phyloP scores from a whole-genome alignment of 75 land plant species.

The Picea sitchensis region DNA sequence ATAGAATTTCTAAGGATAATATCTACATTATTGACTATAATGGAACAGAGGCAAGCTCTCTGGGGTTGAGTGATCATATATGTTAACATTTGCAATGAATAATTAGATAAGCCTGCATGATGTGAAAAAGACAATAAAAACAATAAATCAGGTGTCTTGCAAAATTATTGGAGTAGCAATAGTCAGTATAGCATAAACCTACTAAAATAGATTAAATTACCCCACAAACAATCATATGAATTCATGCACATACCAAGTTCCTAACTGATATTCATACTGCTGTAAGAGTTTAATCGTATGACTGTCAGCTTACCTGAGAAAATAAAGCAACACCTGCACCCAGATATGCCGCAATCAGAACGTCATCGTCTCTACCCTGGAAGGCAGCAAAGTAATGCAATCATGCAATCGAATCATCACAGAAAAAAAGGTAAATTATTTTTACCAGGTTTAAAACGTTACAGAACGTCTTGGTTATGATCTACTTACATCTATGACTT shows the following conservation, averaged over 20 bases:
- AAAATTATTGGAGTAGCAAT: too few relatives aligned
- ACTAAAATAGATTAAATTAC: too few relatives aligned
- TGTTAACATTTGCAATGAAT: not conserved
- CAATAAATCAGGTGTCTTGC: too few relatives aligned
- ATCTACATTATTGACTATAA: not conserved
- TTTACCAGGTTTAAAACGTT: not conserved
- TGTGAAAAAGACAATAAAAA: too few relatives aligned
- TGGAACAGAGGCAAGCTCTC: not conserved
- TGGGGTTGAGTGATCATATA: not conserved
- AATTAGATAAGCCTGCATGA: too few relatives aligned
- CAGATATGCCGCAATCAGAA: conserved; percentile 18
- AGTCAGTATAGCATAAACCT: too few relatives aligned
- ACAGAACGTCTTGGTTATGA: not conserved
- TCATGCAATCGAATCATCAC: not conserved
- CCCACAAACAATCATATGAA: too few relatives aligned
- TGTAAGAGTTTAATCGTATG: not conserved
- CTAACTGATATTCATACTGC: not conserved
- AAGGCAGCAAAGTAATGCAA: not conserved
- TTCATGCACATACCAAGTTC: too few relatives aligned
- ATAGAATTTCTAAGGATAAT: not conserved
- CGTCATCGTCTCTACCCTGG: conserved; percentile 15
- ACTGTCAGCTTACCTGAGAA: conserved; percentile 12
- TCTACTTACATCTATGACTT: not conserved
- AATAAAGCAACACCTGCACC: conserved; percentile 22
- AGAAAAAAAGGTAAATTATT: not conserved